phyloP scores from a whole-genome alignment of 2,329 filamentous ascomycete genomes.

The Alternaria triticimaculans region DNA sequence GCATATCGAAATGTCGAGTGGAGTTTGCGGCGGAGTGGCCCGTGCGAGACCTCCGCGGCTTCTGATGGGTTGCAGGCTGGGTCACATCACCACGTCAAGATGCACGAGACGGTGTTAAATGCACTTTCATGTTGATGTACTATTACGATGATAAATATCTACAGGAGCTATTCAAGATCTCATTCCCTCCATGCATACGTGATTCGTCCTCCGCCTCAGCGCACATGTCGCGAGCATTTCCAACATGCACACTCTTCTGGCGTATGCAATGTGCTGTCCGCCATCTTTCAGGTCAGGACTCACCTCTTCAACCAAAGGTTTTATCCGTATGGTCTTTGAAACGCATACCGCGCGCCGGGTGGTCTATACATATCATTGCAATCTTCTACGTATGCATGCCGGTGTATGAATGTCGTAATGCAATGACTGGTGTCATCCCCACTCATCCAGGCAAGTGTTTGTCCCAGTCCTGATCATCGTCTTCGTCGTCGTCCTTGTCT shows the following conservation, averaged over 20 bases:
- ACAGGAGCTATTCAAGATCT: neutral
- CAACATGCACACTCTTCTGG: neutral
- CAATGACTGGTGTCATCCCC: neutral
- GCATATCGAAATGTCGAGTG: slow-evolving; percentile 19
- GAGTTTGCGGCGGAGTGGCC: slow-evolving; percentile 16
- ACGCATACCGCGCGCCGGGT: neutral
- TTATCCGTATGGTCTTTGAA: neutral
- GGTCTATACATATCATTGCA: neutral
- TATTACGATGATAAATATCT: neutral
- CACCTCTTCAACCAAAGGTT: neutral
- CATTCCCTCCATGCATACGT: neutral
- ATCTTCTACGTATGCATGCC: neutral
- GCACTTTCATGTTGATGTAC: neutral
- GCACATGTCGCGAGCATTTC: neutral
- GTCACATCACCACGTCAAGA: neutral
- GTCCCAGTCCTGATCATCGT: slow-evolving; percentile 45
- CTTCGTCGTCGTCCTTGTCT: slow-evolving; percentile 25
- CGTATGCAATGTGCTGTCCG: neutral
- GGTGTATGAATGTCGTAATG: neutral
- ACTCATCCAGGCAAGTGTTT: slow-evolving; percentile 38
- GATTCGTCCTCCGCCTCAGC: neutral
- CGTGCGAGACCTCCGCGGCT: slow-evolving; percentile 24
- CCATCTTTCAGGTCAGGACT: neutral
- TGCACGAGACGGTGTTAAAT: neutral
- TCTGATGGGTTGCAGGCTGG: slow-evolving; percentile 9